Base-by-base conservation (phyloP, 2,329 filamentous ascomycete genomes). In the Macrophomina tecta region DNA sequence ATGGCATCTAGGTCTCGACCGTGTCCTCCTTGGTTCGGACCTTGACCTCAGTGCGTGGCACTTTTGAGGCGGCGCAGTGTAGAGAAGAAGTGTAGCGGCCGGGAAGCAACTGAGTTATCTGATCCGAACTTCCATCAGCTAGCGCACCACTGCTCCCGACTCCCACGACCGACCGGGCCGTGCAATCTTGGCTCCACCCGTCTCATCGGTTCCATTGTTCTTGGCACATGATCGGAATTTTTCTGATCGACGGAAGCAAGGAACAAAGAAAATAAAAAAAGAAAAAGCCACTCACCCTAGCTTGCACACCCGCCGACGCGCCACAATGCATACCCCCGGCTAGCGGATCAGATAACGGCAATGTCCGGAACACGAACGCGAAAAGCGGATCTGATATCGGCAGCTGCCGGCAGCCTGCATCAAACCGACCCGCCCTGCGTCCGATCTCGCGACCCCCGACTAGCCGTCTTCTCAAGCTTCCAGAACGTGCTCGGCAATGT, bases 291-390 rank as follows among this genome's bases (percentile, higher is more conserved):
- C 6, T 34, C 32, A 16, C 7, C 16, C 38, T 32, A 11, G 56
- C 40, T n/a, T 48, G 53, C 36, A 45, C 23, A 16, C 38, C 11
- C 49, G 14, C 16, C 16, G 16, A 9, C 42, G 42, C 38, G 36
- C 32, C 0, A 14, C 12, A 28, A n/a, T n/a, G 51, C 8, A 9
- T 12, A 28, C 53, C 36, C 36, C 49, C 38, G 36, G 51, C 48
- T 11, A 46, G 62, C 62, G 62, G 62, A 64, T 64, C 62, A 64
- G 62, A 64, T 64, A 64, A 16, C 62, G 62, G 56, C 56, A 60
- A 60, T 46, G 40, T 60, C 56, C 56, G 56, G 56, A 4, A 46
- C 23, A 48, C 56, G 56, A 36, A 30, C 23, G 4, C 56, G 34
- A 63, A 51, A 63, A 53, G 61, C 61, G 61, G 61, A 64, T 64